Evolutionary conservation across 2,329 filamentous ascomycete genomes (phyloP).

Genomic region (Rutstroemia sydowiana): DNA sequence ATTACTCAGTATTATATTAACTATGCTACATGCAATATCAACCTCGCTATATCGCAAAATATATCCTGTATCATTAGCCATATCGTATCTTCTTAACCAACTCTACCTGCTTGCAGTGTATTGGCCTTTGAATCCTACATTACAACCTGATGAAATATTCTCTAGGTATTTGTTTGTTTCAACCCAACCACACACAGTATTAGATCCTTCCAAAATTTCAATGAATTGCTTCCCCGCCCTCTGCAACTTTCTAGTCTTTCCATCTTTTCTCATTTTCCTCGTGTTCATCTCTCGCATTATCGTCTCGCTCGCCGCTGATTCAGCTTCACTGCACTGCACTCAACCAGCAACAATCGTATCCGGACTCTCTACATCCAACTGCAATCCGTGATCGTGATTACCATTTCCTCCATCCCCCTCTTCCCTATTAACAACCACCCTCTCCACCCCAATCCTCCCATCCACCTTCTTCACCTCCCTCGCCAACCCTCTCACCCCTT

Average conservation of each 20-base stretch:
- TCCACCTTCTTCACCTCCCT: slow-evolving; percentile 16
- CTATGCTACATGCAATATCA: too few species aligned
- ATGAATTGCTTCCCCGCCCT: too few species aligned
- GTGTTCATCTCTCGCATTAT: background rate
- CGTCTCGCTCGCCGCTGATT: background rate
- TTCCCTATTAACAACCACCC: slow-evolving; percentile 11
- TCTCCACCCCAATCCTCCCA: slow-evolving; percentile 18
- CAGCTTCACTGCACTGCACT: background rate
- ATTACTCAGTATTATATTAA: too few species aligned
- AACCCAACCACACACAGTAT: too few species aligned
- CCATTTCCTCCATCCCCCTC: slow-evolving; percentile 4
- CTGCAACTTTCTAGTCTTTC: too few species aligned
- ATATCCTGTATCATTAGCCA: background rate
- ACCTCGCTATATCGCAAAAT: background rate
- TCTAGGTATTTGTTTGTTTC: too few species aligned
- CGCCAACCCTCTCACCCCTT: slow-evolving; percentile 22
- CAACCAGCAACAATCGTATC: slow-evolving; percentile 22
- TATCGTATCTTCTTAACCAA: background rate
- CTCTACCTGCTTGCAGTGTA: background rate
- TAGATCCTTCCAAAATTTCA: too few species aligned
- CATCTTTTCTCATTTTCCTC: background rate
- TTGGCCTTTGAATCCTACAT: background rate
- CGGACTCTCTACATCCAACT: slow-evolving; percentile 24
- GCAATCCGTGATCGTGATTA: slow-evolving; percentile 13
- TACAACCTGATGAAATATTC: too few species aligned